Evolutionary conservation across 805 yeast genomes (phyloP), one percentile per base, ranked within the genome.

Genomic region (Lachancea thermotolerans): DNA sequence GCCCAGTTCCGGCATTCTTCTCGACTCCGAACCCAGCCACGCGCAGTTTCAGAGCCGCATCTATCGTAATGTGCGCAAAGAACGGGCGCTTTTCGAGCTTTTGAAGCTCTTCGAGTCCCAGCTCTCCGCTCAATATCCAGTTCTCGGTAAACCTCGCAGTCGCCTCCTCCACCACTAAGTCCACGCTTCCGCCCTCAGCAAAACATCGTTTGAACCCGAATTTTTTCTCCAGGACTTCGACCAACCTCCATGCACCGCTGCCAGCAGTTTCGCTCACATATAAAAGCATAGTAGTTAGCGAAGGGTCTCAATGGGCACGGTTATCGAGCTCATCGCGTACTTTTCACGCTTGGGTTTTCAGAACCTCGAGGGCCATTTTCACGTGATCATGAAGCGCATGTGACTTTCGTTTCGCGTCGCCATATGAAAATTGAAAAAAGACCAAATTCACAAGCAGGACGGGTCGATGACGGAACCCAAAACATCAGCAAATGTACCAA

Each of bases 41-140:
- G 40, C 95, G 70, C 31, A 75, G 51, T 10, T 58, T 57, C 11
- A 79, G 54, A 1, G 95, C 85, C 0, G 95, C 87, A 55, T 86
- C 95, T 1, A 87, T 69, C 5, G 86, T 74, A 3, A 90, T 54
- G 59, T 88, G 95, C 18, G 88, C 72, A 58, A 89, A 88, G 59
- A 86, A 90, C 0, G 97, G 96, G 45, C 96, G 67, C 49, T 81
- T 79, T 30, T 74, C 68, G 4, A 85, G 62, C 18, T 62, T 65
- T 2, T 70, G 67, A 21, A 84, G 68, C 41, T 73, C 59, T 4
- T 61, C 64, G 11, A 72, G 50, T 17, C 68, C 68, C 2, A 64
- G 61, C 10, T 84, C 68, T 45, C 77, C 76, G 0, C 76, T 62
- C 2, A 84, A 57, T 2, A 86, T 95, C 55, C 68, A 80, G 53